Evolutionary conservation across 2,329 filamentous ascomycete species (phyloP).

Genomic region (Curvularia sp.): DNA sequence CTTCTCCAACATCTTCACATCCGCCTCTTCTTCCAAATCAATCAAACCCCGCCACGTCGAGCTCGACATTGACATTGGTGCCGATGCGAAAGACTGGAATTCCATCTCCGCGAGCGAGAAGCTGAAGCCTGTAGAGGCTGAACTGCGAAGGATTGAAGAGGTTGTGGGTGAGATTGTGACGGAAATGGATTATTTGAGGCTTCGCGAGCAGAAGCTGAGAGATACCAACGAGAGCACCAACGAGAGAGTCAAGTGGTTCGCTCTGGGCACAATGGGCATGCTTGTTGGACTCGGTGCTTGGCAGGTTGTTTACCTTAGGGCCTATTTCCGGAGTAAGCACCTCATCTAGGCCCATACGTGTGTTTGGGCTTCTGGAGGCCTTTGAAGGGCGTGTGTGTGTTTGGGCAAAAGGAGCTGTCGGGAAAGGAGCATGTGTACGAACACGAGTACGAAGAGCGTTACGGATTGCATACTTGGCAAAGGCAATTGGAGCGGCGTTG

Average conservation of each 20-base stretch:
- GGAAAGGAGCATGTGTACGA: background rate
- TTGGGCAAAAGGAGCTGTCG: slow-evolving; percentile 8
- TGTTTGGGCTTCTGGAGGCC: background rate
- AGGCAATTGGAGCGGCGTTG: slow-evolving; percentile 33
- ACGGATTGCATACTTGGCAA: slow-evolving; percentile 29
- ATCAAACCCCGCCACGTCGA: slow-evolving; percentile 73
- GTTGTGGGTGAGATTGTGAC: slow-evolving; percentile 84
- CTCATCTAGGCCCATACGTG: slow-evolving; percentile 52
- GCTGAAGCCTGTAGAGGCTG: slow-evolving; percentile 94
- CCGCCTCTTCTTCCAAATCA: slow-evolving; percentile 29
- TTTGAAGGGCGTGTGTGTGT: background rate
- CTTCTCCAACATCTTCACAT: slow-evolving; percentile 82
- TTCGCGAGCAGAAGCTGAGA: slow-evolving; percentile 89
- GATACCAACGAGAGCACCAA: slow-evolving; percentile 99
- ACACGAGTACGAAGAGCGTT: slow-evolving; percentile 3
- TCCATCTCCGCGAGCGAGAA: slow-evolving; percentile 96
- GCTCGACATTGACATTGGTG: slow-evolving; percentile 94
- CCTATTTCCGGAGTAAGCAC: slow-evolving; percentile 78
- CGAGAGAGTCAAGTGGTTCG: slow-evolving; percentile 98
- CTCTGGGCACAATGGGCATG: slow-evolving; percentile 90
- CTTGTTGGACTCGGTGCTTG: slow-evolving; percentile 87
- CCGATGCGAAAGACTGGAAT: slow-evolving; percentile 97
- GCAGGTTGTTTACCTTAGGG: slow-evolving; percentile 97
- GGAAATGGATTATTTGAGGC: slow-evolving; percentile 95
- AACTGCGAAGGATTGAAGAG: slow-evolving; percentile 91